Conservation (phyloP, 371 early-diverging fungal species). For the Mucor circinelloides region DNA sequence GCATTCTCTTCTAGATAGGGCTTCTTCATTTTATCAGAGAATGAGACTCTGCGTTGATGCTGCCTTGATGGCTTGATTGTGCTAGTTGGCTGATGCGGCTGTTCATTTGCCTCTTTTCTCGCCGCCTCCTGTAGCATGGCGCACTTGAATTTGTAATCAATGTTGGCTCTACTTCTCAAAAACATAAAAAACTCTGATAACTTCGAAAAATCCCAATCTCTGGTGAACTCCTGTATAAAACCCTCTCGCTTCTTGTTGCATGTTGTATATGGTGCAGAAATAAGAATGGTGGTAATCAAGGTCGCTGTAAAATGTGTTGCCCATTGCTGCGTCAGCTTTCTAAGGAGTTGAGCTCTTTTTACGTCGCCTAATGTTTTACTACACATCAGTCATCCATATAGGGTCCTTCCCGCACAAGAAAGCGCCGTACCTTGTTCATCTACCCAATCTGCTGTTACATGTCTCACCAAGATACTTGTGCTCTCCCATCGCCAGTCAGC, state of each 20-base stretch:
- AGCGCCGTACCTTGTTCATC: conserved; percentile 29
- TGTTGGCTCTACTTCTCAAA: conserved; percentile 65
- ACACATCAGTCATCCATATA: neutral
- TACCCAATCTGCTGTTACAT: conserved; percentile 71
- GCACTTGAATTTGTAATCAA: conserved; percentile 74
- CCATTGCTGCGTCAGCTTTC: conserved; percentile 62
- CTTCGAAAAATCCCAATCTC: conserved; percentile 79
- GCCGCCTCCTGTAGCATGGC: conserved; percentile 75
- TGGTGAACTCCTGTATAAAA: conserved; percentile 68
- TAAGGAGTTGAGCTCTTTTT: conserved; percentile 55
- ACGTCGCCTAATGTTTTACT: conserved; percentile 40
- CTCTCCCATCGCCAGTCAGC: conserved; percentile 72
- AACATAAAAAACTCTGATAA: conserved; percentile 79
- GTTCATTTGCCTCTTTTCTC: conserved; percentile 18
- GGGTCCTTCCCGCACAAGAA: neutral
- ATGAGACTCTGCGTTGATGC: neutral
- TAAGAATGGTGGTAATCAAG: conserved; percentile 43
- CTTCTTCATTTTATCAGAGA: neutral
- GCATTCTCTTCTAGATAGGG: neutral
- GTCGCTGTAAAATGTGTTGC: conserved; percentile 63
- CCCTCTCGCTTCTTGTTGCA: conserved; percentile 53
- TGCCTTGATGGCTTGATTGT: neutral
- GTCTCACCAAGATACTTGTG: conserved; percentile 61
- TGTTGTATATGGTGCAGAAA: conserved; percentile 40
- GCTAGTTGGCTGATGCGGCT: neutral